A percentile compares a stretch with the other conserved stretches of the same genome.
These are phyloP conservation scores for Endothia cerciana DNA, from an alignment of 2,329 filamentous ascomycete species.

Conservation along the genomic window DNA sequence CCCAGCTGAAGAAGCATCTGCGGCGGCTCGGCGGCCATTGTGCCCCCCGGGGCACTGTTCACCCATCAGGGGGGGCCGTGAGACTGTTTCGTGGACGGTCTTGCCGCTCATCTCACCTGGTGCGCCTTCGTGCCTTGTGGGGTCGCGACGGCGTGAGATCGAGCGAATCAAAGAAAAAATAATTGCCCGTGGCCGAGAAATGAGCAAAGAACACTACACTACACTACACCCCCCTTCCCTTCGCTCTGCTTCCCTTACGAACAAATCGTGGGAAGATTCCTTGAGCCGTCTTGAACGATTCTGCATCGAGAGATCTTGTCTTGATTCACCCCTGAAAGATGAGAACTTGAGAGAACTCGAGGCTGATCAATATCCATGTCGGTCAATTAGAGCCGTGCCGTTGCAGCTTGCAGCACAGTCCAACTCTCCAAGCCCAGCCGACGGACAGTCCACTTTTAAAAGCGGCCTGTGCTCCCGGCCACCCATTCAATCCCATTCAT, in stretches of 20 bases:
- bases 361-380: conserved; percentile 31
- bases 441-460: conserved; percentile 28
- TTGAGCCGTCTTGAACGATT: conserved; percentile 26
- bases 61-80: not conserved
- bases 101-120: not conserved
- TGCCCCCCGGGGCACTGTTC: not conserved
- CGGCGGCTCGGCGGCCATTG: not conserved
- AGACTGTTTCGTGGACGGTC: not conserved
- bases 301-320: conserved; percentile 28
- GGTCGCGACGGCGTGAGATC: not conserved
- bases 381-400: conserved; percentile 30
- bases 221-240: conserved; percentile 32
- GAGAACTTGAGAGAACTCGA: conserved; percentile 28
- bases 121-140: not conserved
- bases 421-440: conserved; percentile 12
- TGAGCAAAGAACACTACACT: conserved; percentile 31
- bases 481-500: conserved; percentile 29
- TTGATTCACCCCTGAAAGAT: conserved; percentile 31
- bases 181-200: conserved; percentile 20
- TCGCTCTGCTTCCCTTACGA: conserved; percentile 14
- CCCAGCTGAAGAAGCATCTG: not conserved
- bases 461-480: conserved; percentile 31
- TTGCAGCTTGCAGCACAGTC: conserved; percentile 28
- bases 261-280: conserved; percentile 28
- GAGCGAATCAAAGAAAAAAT: conserved; percentile 16